A percentile compares a stretch with the other conserved stretches of the same genome.
phyloP scores from a whole-genome alignment of 2,329 filamentous ascomycete genomes.

The Sclerotinia sclerotiorum region DNA sequence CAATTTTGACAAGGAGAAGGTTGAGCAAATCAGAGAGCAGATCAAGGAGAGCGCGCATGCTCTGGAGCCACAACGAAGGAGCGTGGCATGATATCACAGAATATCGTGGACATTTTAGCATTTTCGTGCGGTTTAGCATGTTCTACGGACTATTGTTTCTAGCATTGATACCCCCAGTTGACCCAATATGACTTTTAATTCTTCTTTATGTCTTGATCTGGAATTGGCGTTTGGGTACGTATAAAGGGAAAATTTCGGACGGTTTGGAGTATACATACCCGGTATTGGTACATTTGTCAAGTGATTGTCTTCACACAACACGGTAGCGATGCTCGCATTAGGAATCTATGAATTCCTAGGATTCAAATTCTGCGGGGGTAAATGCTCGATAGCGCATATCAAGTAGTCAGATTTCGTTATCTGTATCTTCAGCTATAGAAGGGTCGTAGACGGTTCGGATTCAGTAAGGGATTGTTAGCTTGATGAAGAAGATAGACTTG shows the following conservation, averaged over 20 bases:
- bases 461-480: neutral
- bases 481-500: neutral
- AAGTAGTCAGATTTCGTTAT: neutral
- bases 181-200: slow-evolving; percentile 16
- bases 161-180: slow-evolving; percentile 19
- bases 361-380: neutral
- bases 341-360: too few relatives aligned
- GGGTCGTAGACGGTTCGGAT: neutral
- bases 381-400: neutral
- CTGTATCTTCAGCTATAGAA: neutral
- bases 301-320: neutral
- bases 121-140: slow-evolving; percentile 9
- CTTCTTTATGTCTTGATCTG: neutral
- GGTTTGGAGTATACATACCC: neutral
- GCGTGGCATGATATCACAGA: slow-evolving; percentile 32
- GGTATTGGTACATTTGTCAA: neutral
- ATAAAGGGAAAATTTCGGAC: neutral
- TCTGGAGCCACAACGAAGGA: slow-evolving; percentile 39
- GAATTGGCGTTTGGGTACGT: neutral
- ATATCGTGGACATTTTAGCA: slow-evolving; percentile 31
- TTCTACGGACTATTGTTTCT: slow-evolving; percentile 20
- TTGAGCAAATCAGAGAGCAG: slow-evolving; percentile 59
- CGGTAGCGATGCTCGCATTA: neutral
- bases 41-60: slow-evolving; percentile 50
- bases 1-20: slow-evolving; percentile 58